Base-by-base conservation (phyloP, 345 rosid genomes). In the Rhodamnia argentea region DNA sequence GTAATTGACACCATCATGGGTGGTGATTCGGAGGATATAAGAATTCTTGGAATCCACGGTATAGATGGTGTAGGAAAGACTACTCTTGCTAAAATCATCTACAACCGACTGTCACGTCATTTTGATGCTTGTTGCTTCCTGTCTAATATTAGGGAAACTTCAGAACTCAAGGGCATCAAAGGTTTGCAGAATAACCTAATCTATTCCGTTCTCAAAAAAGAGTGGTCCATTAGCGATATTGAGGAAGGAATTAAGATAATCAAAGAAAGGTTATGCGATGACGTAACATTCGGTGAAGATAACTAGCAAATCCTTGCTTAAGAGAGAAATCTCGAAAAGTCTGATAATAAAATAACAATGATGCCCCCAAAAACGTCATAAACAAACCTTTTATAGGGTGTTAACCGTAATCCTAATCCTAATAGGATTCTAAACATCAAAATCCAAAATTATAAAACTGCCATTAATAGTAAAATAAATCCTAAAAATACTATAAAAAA, bases 1-100 rank as follows among this genome's bases (percentile, higher is more conserved):
- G 32, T 13, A n/a, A 59, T 59, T 0, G 2, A 59, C n/a, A n/a
- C 32, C 2, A 59, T 59, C 32, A n/a, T 59, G 32, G n/a, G 64
- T n/a, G 4, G 18, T 11, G 64, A 59, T 1, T 59, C 1, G 0
- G 1, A 59, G 9, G 64, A 59, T 5, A 13, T 59, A 0, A n/a
- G 8, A 59, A 59, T 59, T 26, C 32, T 59, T 6, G 64, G 64
- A 59, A 59, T 59, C 29, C 64, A 59, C n/a, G 64, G 64, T 59
- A 13, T 59, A 32, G 18, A 16, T 1, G 70, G 70, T 13, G 4
- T 59, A 0, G 37, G 70, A 59, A 59, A 59, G 70, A 59, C 70
- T 59, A 59, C 37, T n/a, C 70, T 59, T 13, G 70, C 70, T 18
- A 59, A 59, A 59, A 59, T 59, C 0, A 59, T 59, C 18, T 59